phyloP scores from a whole-genome alignment of 2,329 filamentous ascomycete species.

The Alternaria tenuissima region DNA sequence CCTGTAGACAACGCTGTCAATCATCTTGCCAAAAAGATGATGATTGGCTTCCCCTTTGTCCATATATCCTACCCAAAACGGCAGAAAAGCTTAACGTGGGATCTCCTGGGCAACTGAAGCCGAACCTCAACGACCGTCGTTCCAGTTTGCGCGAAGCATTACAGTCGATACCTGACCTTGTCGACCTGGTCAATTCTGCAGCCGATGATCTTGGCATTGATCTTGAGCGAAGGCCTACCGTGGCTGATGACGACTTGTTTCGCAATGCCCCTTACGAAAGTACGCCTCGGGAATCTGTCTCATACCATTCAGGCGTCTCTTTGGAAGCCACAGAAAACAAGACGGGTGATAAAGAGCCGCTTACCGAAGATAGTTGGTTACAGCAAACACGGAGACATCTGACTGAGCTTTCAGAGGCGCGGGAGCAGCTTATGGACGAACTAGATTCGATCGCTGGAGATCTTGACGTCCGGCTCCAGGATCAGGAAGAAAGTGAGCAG shows the following conservation, averaged over 20 bases:
- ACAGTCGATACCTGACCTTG: conserved; percentile 45
- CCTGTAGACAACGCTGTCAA: conserved; percentile 10
- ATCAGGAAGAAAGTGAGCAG: conserved; percentile 2
- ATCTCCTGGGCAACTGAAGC: conserved; percentile 31
- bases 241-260: conserved; percentile 38
- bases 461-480: conserved; percentile 33
- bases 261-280: conserved; percentile 32
- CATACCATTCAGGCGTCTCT: neutral
- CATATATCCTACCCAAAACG: conserved; percentile 28
- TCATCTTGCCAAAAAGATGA: conserved; percentile 1
- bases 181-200: conserved; percentile 48
- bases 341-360: conserved; percentile 11
- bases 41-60: conserved; percentile 20
- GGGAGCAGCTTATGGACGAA: conserved; percentile 33
- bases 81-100: conserved; percentile 40
- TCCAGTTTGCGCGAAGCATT: conserved; percentile 29
- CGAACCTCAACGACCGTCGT: conserved; percentile 44
- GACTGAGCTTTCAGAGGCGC: conserved; percentile 31
- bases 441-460: conserved; percentile 43
- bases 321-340: conserved; percentile 9
- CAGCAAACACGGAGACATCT: conserved; percentile 30
- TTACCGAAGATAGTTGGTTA: conserved; percentile 29
- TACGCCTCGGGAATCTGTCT: conserved; percentile 11
- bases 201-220: conserved; percentile 49
- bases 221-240: conserved; percentile 32